Conservation (phyloP, 2,329 filamentous ascomycete genomes). For the Rhynchosporium agropyri region DNA sequence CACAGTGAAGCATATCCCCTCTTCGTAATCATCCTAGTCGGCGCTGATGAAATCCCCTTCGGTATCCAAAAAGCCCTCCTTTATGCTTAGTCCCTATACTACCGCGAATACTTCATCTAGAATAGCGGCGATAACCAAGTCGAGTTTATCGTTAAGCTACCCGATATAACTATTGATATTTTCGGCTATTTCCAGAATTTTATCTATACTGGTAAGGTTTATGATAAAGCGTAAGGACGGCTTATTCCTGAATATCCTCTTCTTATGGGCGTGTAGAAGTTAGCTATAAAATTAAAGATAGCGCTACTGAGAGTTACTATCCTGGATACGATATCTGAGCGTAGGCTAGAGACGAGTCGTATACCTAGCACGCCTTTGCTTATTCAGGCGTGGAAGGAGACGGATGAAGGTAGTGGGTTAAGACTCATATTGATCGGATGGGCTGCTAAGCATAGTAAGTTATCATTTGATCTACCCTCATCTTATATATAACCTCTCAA, state of each 20-base stretch:
- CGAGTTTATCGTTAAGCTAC: conserved; percentile 37
- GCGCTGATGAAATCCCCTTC: conserved; percentile 38
- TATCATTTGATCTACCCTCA: neutral
- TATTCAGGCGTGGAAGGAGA: conserved; percentile 64
- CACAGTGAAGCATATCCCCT: conserved; percentile 37
- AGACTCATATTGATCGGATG: conserved; percentile 60
- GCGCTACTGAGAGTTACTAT: conserved; percentile 36
- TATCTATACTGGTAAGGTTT: conserved; percentile 39
- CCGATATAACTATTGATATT: conserved; percentile 32
- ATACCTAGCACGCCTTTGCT: conserved; percentile 63
- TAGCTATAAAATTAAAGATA: conserved; percentile 38
- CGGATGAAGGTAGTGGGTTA: conserved; percentile 61
- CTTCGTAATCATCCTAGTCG: conserved; percentile 39
- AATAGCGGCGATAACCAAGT: conserved; percentile 26
- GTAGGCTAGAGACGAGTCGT: conserved; percentile 53
- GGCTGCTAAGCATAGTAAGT: conserved; percentile 60
- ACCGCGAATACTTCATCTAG: conserved; percentile 34
- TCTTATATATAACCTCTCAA: too few species aligned
- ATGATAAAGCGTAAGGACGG: conserved; percentile 32
- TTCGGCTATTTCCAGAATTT: conserved; percentile 41
- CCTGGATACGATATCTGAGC: conserved; percentile 60
- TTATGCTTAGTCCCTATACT: conserved; percentile 38
- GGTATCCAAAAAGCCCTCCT: conserved; percentile 41
- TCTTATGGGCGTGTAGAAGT: conserved; percentile 38
- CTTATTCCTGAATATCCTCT: conserved; percentile 36